Conservation (phyloP, 768 basidiomycete genomes). For the Obba rivulosa region DNA sequence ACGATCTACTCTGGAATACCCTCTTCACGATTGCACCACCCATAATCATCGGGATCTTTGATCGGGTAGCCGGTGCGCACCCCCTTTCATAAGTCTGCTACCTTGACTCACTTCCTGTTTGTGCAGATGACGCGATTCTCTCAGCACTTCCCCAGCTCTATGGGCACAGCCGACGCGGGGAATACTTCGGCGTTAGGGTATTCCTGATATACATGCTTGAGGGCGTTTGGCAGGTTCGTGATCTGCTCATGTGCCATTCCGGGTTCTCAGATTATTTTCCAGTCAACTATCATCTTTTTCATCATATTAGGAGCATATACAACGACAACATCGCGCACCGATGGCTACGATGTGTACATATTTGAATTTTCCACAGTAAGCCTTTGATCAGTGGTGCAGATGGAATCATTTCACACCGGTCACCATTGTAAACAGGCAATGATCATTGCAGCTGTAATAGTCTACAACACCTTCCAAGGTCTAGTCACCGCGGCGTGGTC, state of each 20-base stretch:
- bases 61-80: constrained; percentile 77
- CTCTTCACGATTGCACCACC: constrained; percentile 95
- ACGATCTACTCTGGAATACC: constrained; percentile 96
- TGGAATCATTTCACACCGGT: constrained; percentile 5
- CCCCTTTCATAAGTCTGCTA: background rate
- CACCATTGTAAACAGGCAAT: constrained; percentile 58
- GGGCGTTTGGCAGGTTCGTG: constrained; percentile 66
- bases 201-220: constrained; percentile 87
- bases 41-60: constrained; percentile 96
- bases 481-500: constrained; percentile 90
- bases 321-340: constrained; percentile 57
- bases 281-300: constrained; percentile 93
- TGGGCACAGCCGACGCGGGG: constrained; percentile 70
- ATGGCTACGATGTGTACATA: constrained; percentile 69
- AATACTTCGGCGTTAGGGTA: constrained; percentile 73
- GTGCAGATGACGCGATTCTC: constrained; percentile 70
- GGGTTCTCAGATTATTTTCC: background rate
- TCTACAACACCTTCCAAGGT: constrained; percentile 83
- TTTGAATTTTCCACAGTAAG: constrained; percentile 84
- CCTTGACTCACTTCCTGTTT: background rate
- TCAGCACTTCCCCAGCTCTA: constrained; percentile 93
- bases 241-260: background rate
- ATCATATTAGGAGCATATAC: constrained; percentile 76
- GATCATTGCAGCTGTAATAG: constrained; percentile 76
- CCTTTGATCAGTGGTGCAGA: background rate